These are phyloP conservation scores for Tinospora cordifolia DNA, from an alignment of 164 flowering plant genomes.

Conservation along the genomic window DNA sequence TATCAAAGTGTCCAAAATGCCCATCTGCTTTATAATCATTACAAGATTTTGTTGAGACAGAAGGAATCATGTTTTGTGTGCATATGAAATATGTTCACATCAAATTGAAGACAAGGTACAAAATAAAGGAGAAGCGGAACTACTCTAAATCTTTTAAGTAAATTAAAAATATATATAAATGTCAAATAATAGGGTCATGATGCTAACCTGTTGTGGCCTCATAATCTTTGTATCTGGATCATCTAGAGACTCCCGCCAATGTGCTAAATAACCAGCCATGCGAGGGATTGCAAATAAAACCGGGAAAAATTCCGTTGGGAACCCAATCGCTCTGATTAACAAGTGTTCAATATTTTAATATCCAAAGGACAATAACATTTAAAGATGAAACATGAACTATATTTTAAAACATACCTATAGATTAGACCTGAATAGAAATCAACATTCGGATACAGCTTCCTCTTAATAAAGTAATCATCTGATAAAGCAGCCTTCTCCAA, in stretches of 20 bases:
- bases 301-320: constrained; percentile 92
- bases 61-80: background rate
- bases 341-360: background rate
- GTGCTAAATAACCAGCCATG: constrained; percentile 95
- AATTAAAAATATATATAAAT: background rate
- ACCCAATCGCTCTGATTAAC: constrained; percentile 86
- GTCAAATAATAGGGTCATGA: background rate
- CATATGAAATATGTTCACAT: background rate
- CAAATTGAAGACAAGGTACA: background rate
- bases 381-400: background rate
- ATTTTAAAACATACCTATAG: constrained; percentile 50
- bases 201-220: constrained; percentile 87
- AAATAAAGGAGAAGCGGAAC: background rate
- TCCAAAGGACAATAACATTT: background rate
- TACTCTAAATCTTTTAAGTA: background rate
- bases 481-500: constrained; percentile 97
- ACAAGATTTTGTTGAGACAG: background rate
- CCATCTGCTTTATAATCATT: background rate
- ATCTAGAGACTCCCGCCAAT: constrained; percentile 96
- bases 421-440: constrained; percentile 99
- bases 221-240: constrained; percentile 99
- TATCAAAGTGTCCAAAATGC: background rate
- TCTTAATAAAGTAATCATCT: constrained; percentile 85
- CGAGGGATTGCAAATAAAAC: constrained; percentile 96
- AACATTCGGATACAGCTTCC: constrained; percentile 97